Percentiles rank a stretch among this genome's conserved stretches.
Evolutionary conservation across 2,329 filamentous ascomycete genomes (phyloP).

Genomic region (Ophiostoma sp.): DNA sequence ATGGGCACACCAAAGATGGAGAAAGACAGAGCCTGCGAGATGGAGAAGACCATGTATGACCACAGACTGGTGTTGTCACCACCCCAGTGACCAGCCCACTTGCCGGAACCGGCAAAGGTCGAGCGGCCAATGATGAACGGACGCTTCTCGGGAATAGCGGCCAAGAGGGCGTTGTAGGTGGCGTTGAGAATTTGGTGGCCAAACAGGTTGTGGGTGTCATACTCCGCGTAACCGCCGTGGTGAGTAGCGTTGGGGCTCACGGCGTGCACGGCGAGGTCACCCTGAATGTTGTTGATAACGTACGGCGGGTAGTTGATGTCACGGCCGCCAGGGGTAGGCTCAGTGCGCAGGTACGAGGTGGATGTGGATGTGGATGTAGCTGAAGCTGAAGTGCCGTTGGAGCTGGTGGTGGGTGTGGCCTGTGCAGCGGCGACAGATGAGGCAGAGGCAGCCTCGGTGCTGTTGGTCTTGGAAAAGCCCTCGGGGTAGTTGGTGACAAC

Average conservation of each 20-base stretch:
- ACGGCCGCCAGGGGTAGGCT: slow-evolving; percentile 56
- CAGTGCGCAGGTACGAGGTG: slow-evolving; percentile 50
- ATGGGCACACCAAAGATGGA: slow-evolving; percentile 64
- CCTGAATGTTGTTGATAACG: slow-evolving; percentile 66
- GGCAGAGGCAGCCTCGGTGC: slow-evolving; percentile 58
- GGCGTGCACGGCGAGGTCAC: slow-evolving; percentile 66
- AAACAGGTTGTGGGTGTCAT: slow-evolving; percentile 76
- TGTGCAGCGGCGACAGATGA: slow-evolving; percentile 44
- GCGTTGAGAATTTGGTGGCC: slow-evolving; percentile 71
- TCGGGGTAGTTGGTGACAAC: slow-evolving; percentile 60
- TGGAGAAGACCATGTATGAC: slow-evolving; percentile 53
- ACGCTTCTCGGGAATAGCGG: slow-evolving; percentile 60
- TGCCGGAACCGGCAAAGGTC: slow-evolving; percentile 72
- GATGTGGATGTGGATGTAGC: slow-evolving; percentile 31
- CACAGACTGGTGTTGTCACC: slow-evolving; percentile 54
- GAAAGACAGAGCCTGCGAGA: slow-evolving; percentile 56
- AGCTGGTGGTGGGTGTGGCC: slow-evolving; percentile 27
- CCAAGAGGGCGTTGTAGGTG: slow-evolving; percentile 65
- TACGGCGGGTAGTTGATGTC: slow-evolving; percentile 72
- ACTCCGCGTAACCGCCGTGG: slow-evolving; percentile 64
- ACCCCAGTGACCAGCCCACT: slow-evolving; percentile 60
- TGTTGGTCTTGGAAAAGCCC: slow-evolving; percentile 62
- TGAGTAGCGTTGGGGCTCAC: slow-evolving; percentile 74
- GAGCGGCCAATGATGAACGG: slow-evolving; percentile 79
- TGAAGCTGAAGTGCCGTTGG: neutral